Evolutionary conservation across 176 grass and related monocot genomes (phyloP).

Genomic region (Aegilops tauschii): DNA sequence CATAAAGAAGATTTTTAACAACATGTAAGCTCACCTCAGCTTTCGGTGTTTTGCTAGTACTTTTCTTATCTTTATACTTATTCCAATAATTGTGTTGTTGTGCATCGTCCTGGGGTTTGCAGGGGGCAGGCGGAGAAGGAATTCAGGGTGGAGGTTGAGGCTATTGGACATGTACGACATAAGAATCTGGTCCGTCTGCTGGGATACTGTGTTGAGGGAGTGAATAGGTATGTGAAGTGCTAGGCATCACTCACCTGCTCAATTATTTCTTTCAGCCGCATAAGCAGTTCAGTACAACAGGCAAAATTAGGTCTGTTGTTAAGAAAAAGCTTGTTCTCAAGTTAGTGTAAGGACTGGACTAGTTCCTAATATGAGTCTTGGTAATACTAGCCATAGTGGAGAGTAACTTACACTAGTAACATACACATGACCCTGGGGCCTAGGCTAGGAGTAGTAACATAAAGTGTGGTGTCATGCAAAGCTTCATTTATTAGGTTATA

Average conservation of each 20-base stretch:
- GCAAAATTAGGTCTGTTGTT: not conserved
- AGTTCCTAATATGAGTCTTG: not conserved
- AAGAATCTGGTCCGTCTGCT: slow-evolving; percentile 94
- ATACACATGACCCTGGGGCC: no score
- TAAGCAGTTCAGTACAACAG: not conserved
- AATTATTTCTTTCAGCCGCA: not conserved
- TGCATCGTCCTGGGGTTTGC: slow-evolving; percentile 9
- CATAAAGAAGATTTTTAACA: slow-evolving; percentile 96
- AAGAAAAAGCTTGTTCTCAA: not conserved
- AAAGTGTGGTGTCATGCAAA: no score
- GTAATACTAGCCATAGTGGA: no score
- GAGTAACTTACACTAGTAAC: no score
- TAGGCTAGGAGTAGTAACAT: no score
- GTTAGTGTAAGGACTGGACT: slow-evolving; percentile 2
- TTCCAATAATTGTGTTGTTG: not conserved
- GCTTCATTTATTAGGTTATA: no score
- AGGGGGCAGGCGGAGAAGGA: slow-evolving; percentile 98
- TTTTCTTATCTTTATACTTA: not conserved
- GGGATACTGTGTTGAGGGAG: slow-evolving; percentile 95
- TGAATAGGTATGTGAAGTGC: slow-evolving; percentile 69
- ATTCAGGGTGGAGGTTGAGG: slow-evolving; percentile 98
- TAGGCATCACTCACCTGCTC: not conserved
- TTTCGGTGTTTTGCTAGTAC: not conserved
- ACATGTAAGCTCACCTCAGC: slow-evolving; percentile 56
- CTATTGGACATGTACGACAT: slow-evolving; percentile 96